phyloP scores from a whole-genome alignment of 768 basidiomycete genomes.

The Collybiopsis luxurians region DNA sequence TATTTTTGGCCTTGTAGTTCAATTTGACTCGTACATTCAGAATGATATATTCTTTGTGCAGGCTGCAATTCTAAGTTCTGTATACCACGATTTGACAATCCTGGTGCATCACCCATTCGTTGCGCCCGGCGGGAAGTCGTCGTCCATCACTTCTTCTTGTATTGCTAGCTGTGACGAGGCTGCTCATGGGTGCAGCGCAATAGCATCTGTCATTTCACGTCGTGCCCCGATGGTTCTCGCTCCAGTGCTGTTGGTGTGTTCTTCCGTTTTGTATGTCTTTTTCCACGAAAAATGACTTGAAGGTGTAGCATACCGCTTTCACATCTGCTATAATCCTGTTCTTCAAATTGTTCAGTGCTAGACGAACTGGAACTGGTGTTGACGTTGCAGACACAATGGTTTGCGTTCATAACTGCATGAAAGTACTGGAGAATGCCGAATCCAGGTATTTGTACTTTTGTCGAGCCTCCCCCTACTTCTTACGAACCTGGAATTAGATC shows the following conservation, averaged over 20 bases:
- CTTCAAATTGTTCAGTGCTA: slow-evolving; percentile 5
- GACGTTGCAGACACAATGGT: neutral
- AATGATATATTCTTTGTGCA: slow-evolving; percentile 40
- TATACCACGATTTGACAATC: neutral
- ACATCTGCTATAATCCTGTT: slow-evolving; percentile 2
- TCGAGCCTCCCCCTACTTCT: neutral
- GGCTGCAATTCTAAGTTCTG: slow-evolving; percentile 44
- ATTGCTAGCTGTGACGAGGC: slow-evolving; percentile 3
- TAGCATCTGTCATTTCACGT: neutral
- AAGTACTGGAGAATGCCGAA: slow-evolving; percentile 2
- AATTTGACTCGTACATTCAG: slow-evolving; percentile 15
- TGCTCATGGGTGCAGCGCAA: neutral
- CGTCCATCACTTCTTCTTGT: neutral
- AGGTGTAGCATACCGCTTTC: neutral
- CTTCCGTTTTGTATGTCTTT: neutral
- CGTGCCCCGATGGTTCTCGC: neutral
- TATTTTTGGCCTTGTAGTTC: neutral
- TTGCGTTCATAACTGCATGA: neutral
- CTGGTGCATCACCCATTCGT: slow-evolving; percentile 6
- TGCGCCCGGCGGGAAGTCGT: neutral
- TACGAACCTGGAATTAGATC: neutral
- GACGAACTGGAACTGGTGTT: neutral
- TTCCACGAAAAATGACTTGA: neutral
- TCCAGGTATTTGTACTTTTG: neutral
- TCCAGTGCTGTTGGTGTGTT: neutral